Percentiles rank a stretch among this genome's conserved stretches.
phyloP scores from a whole-genome alignment of 768 basidiomycete species.

The Tulasnella sp. region DNA sequence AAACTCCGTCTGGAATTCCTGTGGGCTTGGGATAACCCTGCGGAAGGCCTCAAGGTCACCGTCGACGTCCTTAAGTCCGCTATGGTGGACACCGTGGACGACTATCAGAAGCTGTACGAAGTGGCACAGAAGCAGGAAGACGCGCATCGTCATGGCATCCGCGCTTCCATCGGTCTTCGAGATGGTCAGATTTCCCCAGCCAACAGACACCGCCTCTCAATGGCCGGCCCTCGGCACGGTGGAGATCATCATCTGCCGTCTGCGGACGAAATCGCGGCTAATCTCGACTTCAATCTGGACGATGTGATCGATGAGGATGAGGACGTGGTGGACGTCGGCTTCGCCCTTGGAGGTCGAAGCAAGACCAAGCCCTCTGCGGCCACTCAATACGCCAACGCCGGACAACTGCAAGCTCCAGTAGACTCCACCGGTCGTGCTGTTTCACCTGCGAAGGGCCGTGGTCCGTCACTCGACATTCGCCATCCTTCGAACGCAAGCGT shows the following conservation, averaged over 20 bases:
- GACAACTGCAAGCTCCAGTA: neutral
- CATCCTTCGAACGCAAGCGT: neutral
- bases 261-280: neutral
- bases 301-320: constrained; percentile 38
- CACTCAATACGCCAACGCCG: neutral
- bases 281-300: constrained; percentile 9
- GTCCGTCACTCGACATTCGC: neutral
- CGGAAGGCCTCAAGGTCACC: neutral
- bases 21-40: neutral
- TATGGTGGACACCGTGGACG: constrained; percentile 18
- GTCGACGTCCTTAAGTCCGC: neutral
- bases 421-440: neutral
- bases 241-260: neutral
- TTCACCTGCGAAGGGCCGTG: neutral
- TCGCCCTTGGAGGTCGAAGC: constrained; percentile 42
- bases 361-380: constrained; percentile 2
- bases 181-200: constrained; percentile 17
- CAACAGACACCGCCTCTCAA: neutral
- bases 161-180: constrained; percentile 16
- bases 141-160: constrained; percentile 14
- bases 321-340: constrained; percentile 58
- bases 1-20: neutral
- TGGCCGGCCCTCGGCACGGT: constrained; percentile 2
- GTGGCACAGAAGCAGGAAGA: constrained; percentile 20
- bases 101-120: constrained; percentile 13